These are phyloP conservation scores for Trichopus zeylanicus DNA, from an alignment of 116 monocot species.

Conservation along the genomic window DNA sequence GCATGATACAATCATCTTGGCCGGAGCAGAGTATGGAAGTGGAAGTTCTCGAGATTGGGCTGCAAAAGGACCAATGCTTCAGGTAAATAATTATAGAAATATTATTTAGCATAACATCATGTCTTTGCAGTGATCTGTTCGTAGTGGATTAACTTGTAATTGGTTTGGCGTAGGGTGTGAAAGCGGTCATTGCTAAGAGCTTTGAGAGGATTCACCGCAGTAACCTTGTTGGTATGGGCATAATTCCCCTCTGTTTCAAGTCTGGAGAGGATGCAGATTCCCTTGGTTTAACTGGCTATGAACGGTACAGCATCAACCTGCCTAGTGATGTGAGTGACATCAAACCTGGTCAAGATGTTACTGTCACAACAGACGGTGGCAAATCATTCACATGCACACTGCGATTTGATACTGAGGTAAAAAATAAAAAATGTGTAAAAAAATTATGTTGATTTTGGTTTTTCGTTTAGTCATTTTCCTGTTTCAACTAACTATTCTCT, in stretches of 20 bases:
- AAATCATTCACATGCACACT: constrained; percentile 67
- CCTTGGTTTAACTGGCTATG: constrained; percentile 71
- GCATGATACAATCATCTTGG: constrained; percentile 46
- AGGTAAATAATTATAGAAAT: constrained; percentile 14
- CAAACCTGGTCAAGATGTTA: constrained; percentile 75
- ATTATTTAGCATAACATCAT: neutral
- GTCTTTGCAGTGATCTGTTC: no score
- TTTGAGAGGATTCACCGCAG: constrained; percentile 91
- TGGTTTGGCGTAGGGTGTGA: constrained; percentile 50
- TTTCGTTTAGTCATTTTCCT: neutral
- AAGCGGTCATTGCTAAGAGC: constrained; percentile 85
- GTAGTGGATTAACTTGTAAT: neutral
- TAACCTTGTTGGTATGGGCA: constrained; percentile 85
- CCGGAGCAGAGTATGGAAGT: constrained; percentile 79
- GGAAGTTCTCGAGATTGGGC: constrained; percentile 84
- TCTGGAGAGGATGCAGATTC: constrained; percentile 76
- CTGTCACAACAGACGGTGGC: constrained; percentile 42
- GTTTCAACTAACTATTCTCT: neutral
- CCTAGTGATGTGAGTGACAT: constrained; percentile 50
- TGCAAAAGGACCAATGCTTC: constrained; percentile 76
- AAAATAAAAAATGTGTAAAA: neutral
- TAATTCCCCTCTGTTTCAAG: constrained; percentile 83
- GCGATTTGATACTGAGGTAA: constrained; percentile 91
- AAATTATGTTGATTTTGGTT: neutral
- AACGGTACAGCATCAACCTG: constrained; percentile 63